These are phyloP conservation scores for Cornus kousa DNA, from an alignment of 148 eudicot species.

Conservation along the genomic window DNA sequence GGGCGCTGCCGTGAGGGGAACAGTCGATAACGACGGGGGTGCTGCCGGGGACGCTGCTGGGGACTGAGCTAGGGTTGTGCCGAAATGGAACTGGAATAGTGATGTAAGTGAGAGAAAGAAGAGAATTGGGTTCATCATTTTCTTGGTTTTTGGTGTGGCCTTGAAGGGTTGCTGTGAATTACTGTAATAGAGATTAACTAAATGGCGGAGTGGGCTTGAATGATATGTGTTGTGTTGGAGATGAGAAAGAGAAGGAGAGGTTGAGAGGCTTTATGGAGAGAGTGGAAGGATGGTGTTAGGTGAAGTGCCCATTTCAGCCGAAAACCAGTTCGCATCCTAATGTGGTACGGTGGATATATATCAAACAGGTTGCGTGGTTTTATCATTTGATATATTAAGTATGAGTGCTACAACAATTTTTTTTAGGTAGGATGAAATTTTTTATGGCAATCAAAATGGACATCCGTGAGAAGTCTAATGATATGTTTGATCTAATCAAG, in stretches of 20 bases:
- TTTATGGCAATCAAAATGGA: too few species aligned
- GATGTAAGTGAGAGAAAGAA: background rate
- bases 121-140: constrained; percentile 18
- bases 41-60: too few species aligned
- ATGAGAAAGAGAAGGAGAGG: background rate
- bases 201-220: background rate
- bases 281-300: background rate
- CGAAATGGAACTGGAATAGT: constrained; percentile 21
- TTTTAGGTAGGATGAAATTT: too few species aligned
- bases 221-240: background rate
- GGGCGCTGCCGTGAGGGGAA: too few species aligned
- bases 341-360: too few species aligned
- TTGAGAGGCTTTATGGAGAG: constrained; percentile 19
- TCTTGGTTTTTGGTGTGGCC: background rate
- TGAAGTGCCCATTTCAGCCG: constrained; percentile 10
- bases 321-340: background rate
- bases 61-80: constrained; percentile 41
- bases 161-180: background rate
- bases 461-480: too few species aligned
- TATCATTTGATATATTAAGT: too few species aligned
- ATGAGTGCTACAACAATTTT: too few species aligned
- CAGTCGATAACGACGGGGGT: too few species aligned
- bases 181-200: too few species aligned
- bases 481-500: too few species aligned
- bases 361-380: too few species aligned